phyloP scores from a whole-genome alignment of 306 rosid genomes.

The Dryas octopetala region DNA sequence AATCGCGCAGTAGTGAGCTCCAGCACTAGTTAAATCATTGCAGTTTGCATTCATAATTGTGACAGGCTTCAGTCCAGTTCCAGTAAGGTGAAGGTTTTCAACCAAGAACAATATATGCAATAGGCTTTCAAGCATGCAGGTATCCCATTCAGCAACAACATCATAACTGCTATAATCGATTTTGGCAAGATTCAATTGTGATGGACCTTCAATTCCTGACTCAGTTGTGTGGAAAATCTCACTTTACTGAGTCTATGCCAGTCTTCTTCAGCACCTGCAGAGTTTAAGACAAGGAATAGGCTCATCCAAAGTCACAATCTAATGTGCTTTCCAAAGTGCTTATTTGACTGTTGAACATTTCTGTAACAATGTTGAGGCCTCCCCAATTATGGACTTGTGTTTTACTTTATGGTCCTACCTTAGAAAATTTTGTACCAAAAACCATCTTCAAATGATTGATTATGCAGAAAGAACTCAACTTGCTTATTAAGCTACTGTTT shows the following conservation, averaged over 20 bases:
- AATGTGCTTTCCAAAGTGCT: not conserved
- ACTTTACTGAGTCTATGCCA: no score
- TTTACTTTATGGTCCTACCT: not conserved
- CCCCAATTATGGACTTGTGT: no score
- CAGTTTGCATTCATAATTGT: not conserved
- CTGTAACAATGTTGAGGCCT: not conserved
- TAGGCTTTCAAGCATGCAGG: no score
- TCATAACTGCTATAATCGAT: not conserved
- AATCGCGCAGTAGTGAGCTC: conserved; percentile 42
- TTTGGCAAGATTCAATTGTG: not conserved
- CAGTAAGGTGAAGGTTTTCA: not conserved
- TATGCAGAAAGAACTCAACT: not conserved
- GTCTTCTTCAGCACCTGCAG: not conserved
- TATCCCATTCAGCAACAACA: not conserved
- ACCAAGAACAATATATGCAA: no score
- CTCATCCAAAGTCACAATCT: not conserved
- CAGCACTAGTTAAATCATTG: conserved; percentile 28
- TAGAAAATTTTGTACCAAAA: not conserved
- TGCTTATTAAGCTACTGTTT: not conserved
- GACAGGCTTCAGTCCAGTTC: not conserved
- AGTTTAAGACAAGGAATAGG: not conserved
- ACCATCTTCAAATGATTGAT: not conserved
- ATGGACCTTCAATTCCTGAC: not conserved
- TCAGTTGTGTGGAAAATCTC: not conserved
- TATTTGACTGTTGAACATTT: not conserved